These are phyloP conservation scores for Gastrolobium bilobum DNA, from an alignment of 306 rosid genomes.

Conservation along the genomic window DNA sequence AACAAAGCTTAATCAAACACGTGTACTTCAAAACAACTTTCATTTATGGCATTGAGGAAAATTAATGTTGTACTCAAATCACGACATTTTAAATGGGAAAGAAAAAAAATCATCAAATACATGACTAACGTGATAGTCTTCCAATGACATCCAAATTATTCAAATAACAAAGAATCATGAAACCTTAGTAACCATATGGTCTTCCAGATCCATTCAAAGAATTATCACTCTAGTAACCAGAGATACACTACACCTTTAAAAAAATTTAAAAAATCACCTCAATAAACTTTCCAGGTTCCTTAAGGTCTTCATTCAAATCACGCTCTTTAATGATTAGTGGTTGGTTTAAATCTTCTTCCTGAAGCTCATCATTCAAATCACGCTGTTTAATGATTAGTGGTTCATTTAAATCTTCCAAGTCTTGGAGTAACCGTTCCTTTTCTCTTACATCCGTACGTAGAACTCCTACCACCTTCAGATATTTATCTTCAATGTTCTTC, in stretches of 20 bases:
- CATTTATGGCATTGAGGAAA: neutral
- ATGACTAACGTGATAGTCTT: neutral
- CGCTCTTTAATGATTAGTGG: constrained; percentile 68
- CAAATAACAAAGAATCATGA: neutral
- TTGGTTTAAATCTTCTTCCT: constrained; percentile 67
- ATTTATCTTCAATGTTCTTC: constrained; percentile 78
- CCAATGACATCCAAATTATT: neutral
- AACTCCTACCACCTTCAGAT: constrained; percentile 61
- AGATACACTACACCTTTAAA: neutral
- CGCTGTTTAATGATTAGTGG: constrained; percentile 68
- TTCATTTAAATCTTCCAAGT: constrained; percentile 60
- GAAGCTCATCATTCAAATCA: constrained; percentile 76
- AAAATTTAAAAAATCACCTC: constrained; percentile 53
- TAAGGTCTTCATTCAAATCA: constrained; percentile 75
- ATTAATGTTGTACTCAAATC: neutral
- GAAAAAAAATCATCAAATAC: neutral
- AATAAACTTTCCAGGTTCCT: constrained; percentile 71
- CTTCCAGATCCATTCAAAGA: neutral
- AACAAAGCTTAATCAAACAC: constrained; percentile 33
- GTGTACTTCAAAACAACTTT: neutral
- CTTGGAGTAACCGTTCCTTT: constrained; percentile 64
- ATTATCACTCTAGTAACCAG: neutral
- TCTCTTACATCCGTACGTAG: constrained; percentile 61
- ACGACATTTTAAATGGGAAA: neutral
- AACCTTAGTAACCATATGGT: constrained; percentile 24